Percentiles rank a stretch among this genome's conserved stretches.
These are phyloP conservation scores for Heritiera fomes DNA, from an alignment of 345 rosid genomes.

Conservation along the genomic window DNA sequence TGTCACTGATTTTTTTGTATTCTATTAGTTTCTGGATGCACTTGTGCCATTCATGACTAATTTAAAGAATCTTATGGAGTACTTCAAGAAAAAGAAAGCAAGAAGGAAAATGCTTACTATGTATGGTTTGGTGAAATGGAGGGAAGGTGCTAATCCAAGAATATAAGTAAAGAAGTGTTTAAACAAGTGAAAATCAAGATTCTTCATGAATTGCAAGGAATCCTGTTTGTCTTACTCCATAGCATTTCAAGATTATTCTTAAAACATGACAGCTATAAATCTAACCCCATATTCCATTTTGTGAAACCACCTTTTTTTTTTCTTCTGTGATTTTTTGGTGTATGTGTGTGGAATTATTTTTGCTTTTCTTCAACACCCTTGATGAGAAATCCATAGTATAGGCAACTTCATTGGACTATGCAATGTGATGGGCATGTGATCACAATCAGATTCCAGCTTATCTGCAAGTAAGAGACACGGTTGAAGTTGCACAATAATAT, in stretches of 20 bases:
- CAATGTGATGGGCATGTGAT: slow-evolving; percentile 35
- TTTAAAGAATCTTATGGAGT: slow-evolving; percentile 24
- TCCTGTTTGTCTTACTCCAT: slow-evolving; percentile 18
- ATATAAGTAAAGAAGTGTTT: background rate
- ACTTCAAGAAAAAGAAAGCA: background rate
- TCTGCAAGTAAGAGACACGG: slow-evolving; percentile 11
- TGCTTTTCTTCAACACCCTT: background rate
- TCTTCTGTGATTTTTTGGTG: background rate
- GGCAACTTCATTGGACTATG: slow-evolving; percentile 23
- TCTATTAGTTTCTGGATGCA: slow-evolving; percentile 15
- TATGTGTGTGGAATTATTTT: slow-evolving; percentile 10
- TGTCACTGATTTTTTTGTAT: slow-evolving; percentile 20
- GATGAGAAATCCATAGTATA: background rate
- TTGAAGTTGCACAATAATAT: slow-evolving; percentile 23
- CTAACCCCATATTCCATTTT: slow-evolving; percentile 15
- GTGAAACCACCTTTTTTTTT: background rate
- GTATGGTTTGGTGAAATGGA: slow-evolving; percentile 16
- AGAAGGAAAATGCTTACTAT: background rate
- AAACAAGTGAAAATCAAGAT: slow-evolving; percentile 19
- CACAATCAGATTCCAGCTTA: slow-evolving; percentile 38
- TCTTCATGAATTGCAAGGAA: slow-evolving; percentile 20
- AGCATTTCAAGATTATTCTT: slow-evolving; percentile 23
- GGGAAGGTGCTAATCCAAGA: slow-evolving; percentile 13
- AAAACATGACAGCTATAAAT: slow-evolving; percentile 10
- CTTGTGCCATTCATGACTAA: slow-evolving; percentile 13